Percentiles rank a stretch among this genome's conserved stretches.
phyloP scores from a whole-genome alignment of 495 filamentous ascomycete genomes.

The Penicillium turbatum region DNA sequence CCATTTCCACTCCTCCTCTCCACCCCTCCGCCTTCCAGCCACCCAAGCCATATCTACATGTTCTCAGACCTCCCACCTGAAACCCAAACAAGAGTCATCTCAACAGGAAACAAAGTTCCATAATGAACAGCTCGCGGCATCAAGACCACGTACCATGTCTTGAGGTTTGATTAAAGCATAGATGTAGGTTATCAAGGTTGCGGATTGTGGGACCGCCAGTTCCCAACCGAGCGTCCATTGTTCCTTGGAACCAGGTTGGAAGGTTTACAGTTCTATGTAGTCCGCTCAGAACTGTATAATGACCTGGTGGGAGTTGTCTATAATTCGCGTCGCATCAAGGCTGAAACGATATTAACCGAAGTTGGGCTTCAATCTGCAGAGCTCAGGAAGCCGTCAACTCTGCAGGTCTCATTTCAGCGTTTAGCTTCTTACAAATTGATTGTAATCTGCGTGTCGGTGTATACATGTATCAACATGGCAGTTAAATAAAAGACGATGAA shows the following conservation, averaged over 20 bases:
- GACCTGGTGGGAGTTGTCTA: too few species aligned
- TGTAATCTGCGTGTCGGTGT: constrained; percentile 8
- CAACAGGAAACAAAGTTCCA: constrained; percentile 38
- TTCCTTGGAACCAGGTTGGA: too few species aligned
- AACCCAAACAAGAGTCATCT: constrained; percentile 25
- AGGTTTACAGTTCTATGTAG: too few species aligned
- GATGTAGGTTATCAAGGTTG: not conserved
- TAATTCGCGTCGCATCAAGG: not conserved
- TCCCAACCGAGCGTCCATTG: too few species aligned
- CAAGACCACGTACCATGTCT: constrained; percentile 41
- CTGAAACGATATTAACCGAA: not conserved
- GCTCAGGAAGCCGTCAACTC: not conserved
- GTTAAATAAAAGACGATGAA: too few species aligned
- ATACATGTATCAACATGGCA: not conserved
- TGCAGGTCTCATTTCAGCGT: not conserved
- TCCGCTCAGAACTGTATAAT: not conserved
- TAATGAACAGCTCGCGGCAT: constrained; percentile 45
- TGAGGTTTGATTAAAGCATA: not conserved
- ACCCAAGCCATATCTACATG: too few species aligned
- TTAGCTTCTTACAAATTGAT: not conserved
- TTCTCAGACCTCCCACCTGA: too few species aligned
- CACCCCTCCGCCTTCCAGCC: not conserved
- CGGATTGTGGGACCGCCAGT: not conserved
- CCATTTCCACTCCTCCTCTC: not conserved
- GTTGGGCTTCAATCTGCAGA: not conserved